Evolutionary conservation across 352 stramenopile genomes (phyloP).

Genomic region (Globisporangium camurandrum): DNA sequence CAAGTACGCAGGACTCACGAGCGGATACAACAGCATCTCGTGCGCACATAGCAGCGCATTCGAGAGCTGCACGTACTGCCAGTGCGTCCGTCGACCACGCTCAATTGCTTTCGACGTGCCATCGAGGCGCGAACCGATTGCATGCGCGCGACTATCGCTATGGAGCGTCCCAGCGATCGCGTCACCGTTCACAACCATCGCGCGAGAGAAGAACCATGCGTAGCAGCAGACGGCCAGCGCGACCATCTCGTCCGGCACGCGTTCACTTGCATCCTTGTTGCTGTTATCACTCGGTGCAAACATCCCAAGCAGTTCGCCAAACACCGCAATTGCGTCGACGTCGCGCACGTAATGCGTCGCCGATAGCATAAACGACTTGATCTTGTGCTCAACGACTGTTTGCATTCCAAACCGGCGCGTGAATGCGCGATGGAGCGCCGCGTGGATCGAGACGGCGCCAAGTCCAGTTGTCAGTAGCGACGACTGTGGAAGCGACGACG

Average conservation of each 20-base stretch:
- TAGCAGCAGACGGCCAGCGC: conserved; percentile 48
- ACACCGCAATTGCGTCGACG: conserved; percentile 54
- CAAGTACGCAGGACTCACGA: conserved; percentile 55
- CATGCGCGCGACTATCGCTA: too few species aligned
- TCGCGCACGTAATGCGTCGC: conserved; percentile 43
- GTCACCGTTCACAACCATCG: conserved; percentile 51
- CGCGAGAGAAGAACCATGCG: conserved; percentile 49
- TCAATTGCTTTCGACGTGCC: conserved; percentile 5
- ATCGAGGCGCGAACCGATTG: too few species aligned
- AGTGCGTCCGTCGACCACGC: conserved; percentile 26
- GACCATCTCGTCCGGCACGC: conserved; percentile 38
- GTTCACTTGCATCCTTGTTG: conserved; percentile 14
- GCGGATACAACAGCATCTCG: conserved; percentile 61
- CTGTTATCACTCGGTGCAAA: conserved; percentile 17
- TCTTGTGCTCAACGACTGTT: conserved; percentile 39
- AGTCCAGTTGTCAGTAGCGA: too few species aligned
- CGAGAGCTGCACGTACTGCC: conserved; percentile 50
- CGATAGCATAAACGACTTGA: conserved; percentile 58
- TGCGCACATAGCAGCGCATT: conserved; percentile 55
- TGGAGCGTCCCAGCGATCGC: background rate
- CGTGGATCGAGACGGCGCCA: conserved; percentile 30
- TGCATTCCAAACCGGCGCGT: conserved; percentile 42
- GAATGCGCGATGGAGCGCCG: conserved; percentile 36
- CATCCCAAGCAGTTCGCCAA: conserved; percentile 53
- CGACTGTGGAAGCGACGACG: background rate